Percentiles rank a stretch among this genome's conserved stretches.
phyloP scores from a whole-genome alignment of 768 basidiomycete species.

The Sporobolomyces roseus region DNA sequence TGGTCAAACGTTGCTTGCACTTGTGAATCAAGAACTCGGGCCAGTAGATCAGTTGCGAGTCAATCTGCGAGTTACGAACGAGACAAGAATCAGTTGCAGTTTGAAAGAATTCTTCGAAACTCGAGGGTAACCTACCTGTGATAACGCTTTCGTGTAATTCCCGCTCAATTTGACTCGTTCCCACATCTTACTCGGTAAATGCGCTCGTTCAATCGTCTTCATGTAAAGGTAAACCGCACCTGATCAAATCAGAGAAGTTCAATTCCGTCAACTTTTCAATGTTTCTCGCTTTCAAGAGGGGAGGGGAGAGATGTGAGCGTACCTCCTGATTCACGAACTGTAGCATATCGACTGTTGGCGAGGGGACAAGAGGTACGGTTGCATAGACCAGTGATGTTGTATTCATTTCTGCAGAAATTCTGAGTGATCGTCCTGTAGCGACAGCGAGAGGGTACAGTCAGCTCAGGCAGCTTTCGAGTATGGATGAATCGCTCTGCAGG shows the following conservation, averaged over 20 bases:
- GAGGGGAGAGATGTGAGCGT: neutral
- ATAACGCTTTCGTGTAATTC: constrained; percentile 89
- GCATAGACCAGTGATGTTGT: constrained; percentile 95
- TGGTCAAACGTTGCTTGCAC: constrained; percentile 98
- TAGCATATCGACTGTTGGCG: constrained; percentile 96
- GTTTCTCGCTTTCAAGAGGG: neutral
- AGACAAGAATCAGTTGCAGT: too few species aligned
- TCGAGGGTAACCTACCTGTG: constrained; percentile 67
- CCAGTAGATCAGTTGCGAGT: constrained; percentile 94
- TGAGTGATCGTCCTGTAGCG: constrained; percentile 75
- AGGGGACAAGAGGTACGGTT: constrained; percentile 91
- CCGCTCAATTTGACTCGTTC: constrained; percentile 87
- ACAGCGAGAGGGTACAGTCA: neutral
- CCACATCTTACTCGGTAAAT: constrained; percentile 96
- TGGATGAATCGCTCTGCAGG: constrained; percentile 30
- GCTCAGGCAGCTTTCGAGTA: neutral
- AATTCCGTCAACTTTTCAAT: neutral
- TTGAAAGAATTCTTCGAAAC: too few species aligned
- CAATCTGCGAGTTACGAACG: constrained; percentile 63
- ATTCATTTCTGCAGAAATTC: constrained; percentile 98
- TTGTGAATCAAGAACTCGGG: constrained; percentile 96
- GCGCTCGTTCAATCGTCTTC: constrained; percentile 96
- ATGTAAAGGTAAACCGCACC: constrained; percentile 87
- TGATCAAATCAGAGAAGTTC: constrained; percentile 44
- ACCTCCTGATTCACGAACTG: constrained; percentile 96